These are phyloP conservation scores for Fragaria iinumae DNA, from an alignment of 306 rosid genomes.

Conservation along the genomic window DNA sequence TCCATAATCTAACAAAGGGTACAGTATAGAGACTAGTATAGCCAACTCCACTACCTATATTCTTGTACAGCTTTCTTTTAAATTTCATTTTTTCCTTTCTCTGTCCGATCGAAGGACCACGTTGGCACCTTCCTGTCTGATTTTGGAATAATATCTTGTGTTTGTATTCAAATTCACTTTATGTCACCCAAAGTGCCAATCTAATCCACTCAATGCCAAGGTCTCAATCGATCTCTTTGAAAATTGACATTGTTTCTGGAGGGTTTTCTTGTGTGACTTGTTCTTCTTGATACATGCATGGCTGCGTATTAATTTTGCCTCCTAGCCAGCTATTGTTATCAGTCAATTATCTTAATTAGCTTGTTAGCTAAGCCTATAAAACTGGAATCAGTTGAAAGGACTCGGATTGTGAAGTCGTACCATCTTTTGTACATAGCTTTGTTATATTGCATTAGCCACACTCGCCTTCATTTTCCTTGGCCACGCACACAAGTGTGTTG, in stretches of 20 bases:
- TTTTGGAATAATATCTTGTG: conserved; percentile 13
- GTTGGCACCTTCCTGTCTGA: neutral
- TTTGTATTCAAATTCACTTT: conserved; percentile 4
- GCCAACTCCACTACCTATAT: neutral
- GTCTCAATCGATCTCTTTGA: neutral
- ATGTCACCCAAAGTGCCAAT: neutral
- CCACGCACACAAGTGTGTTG: too few relatives aligned
- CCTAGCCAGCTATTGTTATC: neutral
- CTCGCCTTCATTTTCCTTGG: too few relatives aligned
- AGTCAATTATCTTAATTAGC: neutral
- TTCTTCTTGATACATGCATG: neutral
- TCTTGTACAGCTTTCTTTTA: neutral
- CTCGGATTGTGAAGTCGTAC: neutral
- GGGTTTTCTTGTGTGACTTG: neutral
- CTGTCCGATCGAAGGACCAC: neutral
- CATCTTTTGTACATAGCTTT: neutral
- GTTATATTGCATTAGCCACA: neutral
- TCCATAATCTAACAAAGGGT: neutral
- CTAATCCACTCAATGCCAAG: neutral
- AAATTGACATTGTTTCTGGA: neutral
- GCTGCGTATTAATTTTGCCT: neutral
- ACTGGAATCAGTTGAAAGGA: neutral
- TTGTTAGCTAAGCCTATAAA: neutral
- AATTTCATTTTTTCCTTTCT: neutral
- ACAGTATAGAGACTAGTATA: neutral